Evolutionary conservation across 1,139 yeast species (phyloP).

Genomic region (Debaryomycetaceae sp.): DNA sequence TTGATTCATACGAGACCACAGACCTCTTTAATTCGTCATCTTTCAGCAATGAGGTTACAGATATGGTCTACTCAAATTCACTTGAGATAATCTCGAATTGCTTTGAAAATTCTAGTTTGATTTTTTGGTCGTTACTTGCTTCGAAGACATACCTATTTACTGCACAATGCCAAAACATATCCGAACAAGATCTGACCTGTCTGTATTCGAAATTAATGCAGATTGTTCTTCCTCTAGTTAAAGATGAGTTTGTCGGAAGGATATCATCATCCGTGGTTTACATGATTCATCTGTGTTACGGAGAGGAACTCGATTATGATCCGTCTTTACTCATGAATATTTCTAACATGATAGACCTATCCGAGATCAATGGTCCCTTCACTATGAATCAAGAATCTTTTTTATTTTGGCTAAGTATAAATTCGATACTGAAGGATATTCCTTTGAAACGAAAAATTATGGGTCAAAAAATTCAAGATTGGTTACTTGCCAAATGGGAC

Average conservation of each 20-base stretch:
- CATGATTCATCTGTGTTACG: slow-evolving; percentile 11
- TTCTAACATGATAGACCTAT: slow-evolving; percentile 39
- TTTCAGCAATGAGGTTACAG: not conserved
- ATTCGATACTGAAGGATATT: slow-evolving; percentile 31
- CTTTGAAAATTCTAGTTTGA: slow-evolving; percentile 17
- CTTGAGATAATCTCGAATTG: not conserved
- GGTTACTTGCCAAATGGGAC: slow-evolving; percentile 49
- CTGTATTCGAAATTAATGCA: slow-evolving; percentile 25
- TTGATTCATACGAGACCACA: not conserved
- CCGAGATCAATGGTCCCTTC: slow-evolving; percentile 61
- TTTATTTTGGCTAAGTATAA: slow-evolving; percentile 50
- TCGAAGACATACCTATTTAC: slow-evolving; percentile 21
- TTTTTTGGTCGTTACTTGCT: slow-evolving; percentile 36
- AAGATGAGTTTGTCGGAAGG: slow-evolving; percentile 18
- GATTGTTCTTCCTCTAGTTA: slow-evolving; percentile 46
- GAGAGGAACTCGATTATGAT: not conserved
- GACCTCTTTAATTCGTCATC: not conserved
- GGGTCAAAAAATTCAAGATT: slow-evolving; percentile 32
- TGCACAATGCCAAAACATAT: not conserved
- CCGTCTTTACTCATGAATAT: not conserved
- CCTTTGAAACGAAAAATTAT: slow-evolving; percentile 16
- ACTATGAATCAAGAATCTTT: slow-evolving; percentile 43
- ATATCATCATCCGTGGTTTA: slow-evolving; percentile 21
- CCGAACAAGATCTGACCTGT: not conserved
- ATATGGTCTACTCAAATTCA: not conserved